Conservation (phyloP, 306 rosid genomes). For the Prinsepia uniflora region DNA sequence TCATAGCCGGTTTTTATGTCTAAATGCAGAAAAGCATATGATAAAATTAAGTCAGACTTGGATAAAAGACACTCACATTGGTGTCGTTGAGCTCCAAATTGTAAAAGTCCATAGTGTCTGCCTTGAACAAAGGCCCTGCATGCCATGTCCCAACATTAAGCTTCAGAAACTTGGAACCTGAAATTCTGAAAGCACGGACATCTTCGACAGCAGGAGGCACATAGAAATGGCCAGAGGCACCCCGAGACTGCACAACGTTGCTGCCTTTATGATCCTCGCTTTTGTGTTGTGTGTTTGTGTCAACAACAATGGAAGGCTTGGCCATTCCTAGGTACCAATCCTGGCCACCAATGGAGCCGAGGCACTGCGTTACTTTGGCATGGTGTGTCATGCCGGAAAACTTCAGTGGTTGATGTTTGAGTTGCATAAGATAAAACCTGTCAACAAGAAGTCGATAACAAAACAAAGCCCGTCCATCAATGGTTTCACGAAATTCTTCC, state of each 20-base stretch:
- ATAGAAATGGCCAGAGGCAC: constrained; percentile 47
- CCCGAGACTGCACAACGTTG: constrained; percentile 34
- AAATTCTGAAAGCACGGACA: constrained; percentile 56
- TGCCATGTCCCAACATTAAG: constrained; percentile 89
- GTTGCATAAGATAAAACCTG: constrained; percentile 79
- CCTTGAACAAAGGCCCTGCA: constrained; percentile 80
- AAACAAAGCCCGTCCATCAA: no score
- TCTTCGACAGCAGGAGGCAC: constrained; percentile 62
- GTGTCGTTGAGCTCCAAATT: constrained; percentile 68
- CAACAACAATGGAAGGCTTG: constrained; percentile 54
- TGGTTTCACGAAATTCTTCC: no score
- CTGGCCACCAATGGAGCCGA: constrained; percentile 71
- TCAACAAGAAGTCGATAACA: background rate
- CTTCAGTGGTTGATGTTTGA: constrained; percentile 44
- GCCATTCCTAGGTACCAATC: constrained; percentile 92
- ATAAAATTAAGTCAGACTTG: no score
- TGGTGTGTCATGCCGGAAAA: constrained; percentile 74
- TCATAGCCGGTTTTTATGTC: no score
- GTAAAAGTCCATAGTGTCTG: constrained; percentile 53
- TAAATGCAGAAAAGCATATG: no score
- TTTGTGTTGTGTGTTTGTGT: background rate
- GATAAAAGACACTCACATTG: constrained; percentile 41
- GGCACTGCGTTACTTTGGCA: constrained; percentile 83
- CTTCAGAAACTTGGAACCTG: constrained; percentile 77
- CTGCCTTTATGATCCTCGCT: constrained; percentile 19